Evolutionary conservation across 1,284 basidiomycete genomes (phyloP).

Genomic region (Sphaerobolus stellatus): DNA sequence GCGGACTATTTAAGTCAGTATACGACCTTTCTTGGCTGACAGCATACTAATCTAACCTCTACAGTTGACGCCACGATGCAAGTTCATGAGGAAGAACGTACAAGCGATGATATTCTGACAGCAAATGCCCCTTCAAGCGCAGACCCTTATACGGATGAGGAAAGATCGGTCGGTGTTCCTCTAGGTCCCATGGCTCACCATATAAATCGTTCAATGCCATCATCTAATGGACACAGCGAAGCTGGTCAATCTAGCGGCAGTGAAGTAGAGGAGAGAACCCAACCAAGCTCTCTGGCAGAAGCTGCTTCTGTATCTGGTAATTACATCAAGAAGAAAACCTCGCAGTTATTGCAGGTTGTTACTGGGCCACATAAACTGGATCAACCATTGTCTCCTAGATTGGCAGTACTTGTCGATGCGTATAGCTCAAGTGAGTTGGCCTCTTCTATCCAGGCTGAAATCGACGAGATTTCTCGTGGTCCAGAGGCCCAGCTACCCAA

Average conservation of each 20-base stretch:
- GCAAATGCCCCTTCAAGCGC: constrained; percentile 5
- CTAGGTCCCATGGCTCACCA: constrained; percentile 31
- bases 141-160: constrained; percentile 9
- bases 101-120: constrained; percentile 1
- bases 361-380: constrained; percentile 40
- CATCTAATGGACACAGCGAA: constrained; percentile 18
- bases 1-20: constrained; percentile 89
- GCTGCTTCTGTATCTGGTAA: constrained; percentile 37
- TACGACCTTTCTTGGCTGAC: neutral
- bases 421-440: constrained; percentile 72
- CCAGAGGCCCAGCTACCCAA: constrained; percentile 29
- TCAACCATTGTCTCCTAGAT: constrained; percentile 57
- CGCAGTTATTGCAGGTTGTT: constrained; percentile 71
- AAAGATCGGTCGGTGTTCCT: constrained; percentile 37
- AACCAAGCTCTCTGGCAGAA: constrained; percentile 42
- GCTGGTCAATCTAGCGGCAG: constrained; percentile 31
- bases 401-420: constrained; percentile 73
- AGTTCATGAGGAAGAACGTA: constrained; percentile 46
- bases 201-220: constrained; percentile 37
- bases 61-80: constrained; percentile 86
- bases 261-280: constrained; percentile 43
- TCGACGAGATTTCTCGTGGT: constrained; percentile 46
- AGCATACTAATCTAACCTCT: neutral
- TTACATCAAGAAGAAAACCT: constrained; percentile 74
- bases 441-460: constrained; percentile 62